A percentile compares a stretch with the other conserved stretches of the same genome.
Evolutionary conservation across 257 asterid genomes (phyloP).

Genomic region (Asclepias syriaca): DNA sequence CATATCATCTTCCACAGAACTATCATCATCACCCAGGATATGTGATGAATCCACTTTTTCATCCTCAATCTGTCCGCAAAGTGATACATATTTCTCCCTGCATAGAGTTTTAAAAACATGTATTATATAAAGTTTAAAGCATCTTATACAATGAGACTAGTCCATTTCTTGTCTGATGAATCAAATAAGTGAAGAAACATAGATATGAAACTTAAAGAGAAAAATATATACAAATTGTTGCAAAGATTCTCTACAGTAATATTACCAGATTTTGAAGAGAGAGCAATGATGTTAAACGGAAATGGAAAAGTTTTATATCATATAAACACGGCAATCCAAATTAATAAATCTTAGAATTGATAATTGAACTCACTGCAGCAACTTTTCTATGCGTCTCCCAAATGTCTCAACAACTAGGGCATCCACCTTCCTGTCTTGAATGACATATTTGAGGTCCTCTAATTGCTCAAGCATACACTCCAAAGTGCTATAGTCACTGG

Average conservation of each 20-base stretch:
- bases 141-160: neutral
- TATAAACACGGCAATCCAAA: neutral
- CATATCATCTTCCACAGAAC: slow-evolving; percentile 72
- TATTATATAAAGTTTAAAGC: slow-evolving; percentile 18
- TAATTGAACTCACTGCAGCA: slow-evolving; percentile 73
- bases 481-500: slow-evolving; percentile 65
- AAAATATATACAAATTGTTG: neutral
- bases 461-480: slow-evolving; percentile 69
- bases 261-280: neutral
- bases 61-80: slow-evolving; percentile 91
- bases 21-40: slow-evolving; percentile 57
- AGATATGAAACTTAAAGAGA: neutral
- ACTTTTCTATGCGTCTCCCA: slow-evolving; percentile 92
- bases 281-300: slow-evolving; percentile 3
- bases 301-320: neutral
- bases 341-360: slow-evolving; percentile 2
- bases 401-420: slow-evolving; percentile 97
- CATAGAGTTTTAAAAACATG: slow-evolving; percentile 26
- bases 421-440: slow-evolving; percentile 91
- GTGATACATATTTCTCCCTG: slow-evolving; percentile 92
- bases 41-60: slow-evolving; percentile 48
- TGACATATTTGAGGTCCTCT: slow-evolving; percentile 83
- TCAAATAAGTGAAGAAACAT: neutral
- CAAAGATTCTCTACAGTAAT: neutral
- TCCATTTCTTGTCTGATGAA: neutral